These are phyloP conservation scores for Graphiopsis chlorocephala DNA, from an alignment of 2,329 filamentous ascomycete species.

Conservation along the genomic window DNA sequence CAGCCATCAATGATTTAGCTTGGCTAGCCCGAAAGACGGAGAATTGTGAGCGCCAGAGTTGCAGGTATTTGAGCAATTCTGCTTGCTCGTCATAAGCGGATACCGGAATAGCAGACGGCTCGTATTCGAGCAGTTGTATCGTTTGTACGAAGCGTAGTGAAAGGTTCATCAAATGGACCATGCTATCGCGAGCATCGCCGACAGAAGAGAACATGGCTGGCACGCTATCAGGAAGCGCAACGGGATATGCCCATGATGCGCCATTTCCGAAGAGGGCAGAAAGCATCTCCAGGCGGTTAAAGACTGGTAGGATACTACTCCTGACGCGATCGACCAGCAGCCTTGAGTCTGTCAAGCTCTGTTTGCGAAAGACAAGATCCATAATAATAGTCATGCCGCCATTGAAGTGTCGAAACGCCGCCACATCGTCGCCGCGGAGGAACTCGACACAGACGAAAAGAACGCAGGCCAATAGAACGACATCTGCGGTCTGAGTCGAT, in stretches of 20 bases:
- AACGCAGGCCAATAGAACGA: slow-evolving; percentile 8
- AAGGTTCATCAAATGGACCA: slow-evolving; percentile 14
- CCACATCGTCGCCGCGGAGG: slow-evolving; percentile 1
- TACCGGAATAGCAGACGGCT: background rate
- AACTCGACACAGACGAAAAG: slow-evolving; percentile 17
- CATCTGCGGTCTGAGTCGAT: background rate
- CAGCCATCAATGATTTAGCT: background rate
- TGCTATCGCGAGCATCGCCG: slow-evolving; percentile 6
- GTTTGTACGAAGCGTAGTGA: background rate
- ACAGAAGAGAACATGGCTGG: slow-evolving; percentile 6
- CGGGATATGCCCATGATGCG: background rate
- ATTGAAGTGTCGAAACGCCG: slow-evolving; percentile 9
- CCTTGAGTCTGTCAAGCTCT: background rate
- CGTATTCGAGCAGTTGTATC: background rate
- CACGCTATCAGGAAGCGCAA: background rate
- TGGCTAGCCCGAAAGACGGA: background rate
- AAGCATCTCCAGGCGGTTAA: slow-evolving; percentile 12
- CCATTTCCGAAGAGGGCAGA: slow-evolving; percentile 7
- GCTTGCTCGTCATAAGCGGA: slow-evolving; percentile 1
- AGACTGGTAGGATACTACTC: slow-evolving; percentile 8
- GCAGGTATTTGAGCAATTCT: slow-evolving; percentile 1
- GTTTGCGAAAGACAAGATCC: background rate
- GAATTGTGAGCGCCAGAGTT: background rate
- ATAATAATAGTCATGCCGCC: slow-evolving; percentile 9
- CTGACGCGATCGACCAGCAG: background rate